phyloP scores from a whole-genome alignment of 2,329 filamentous ascomycete genomes.

The Neoascochyta sp. region DNA sequence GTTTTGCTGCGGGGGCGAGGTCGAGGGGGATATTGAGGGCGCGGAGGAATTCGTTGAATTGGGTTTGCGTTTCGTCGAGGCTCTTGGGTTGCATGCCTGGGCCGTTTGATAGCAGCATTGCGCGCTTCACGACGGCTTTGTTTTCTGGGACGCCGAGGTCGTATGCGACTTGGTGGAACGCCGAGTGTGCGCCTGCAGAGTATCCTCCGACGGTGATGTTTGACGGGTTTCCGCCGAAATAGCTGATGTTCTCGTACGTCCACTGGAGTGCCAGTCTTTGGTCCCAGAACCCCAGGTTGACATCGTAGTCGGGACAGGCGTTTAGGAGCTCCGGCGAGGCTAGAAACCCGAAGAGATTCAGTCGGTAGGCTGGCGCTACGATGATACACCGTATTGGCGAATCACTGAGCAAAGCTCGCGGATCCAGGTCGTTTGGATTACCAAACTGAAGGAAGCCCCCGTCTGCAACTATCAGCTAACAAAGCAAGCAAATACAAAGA shows the following conservation, averaged over 20 bases:
- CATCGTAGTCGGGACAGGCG: slow-evolving; percentile 28
- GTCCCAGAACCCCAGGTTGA: slow-evolving; percentile 57
- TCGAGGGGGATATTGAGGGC: slow-evolving; percentile 43
- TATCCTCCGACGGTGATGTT: slow-evolving; percentile 56
- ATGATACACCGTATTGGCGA: slow-evolving; percentile 47
- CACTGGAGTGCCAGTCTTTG: slow-evolving; percentile 55
- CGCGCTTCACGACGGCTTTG: slow-evolving; percentile 49
- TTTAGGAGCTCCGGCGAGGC: slow-evolving; percentile 48
- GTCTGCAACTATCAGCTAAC: slow-evolving; percentile 34
- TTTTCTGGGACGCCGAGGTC: slow-evolving; percentile 50
- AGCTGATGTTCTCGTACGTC: slow-evolving; percentile 50
- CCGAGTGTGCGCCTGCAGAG: slow-evolving; percentile 55
- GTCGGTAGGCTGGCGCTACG: slow-evolving; percentile 55
- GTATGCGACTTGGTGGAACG: slow-evolving; percentile 56
- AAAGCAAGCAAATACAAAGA: too few relatives aligned
- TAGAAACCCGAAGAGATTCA: slow-evolving; percentile 57
- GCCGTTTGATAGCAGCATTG: slow-evolving; percentile 54
- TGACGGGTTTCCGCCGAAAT: slow-evolving; percentile 50
- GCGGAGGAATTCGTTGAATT: slow-evolving; percentile 51
- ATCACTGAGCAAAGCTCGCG: slow-evolving; percentile 48
- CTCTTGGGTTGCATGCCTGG: slow-evolving; percentile 53
- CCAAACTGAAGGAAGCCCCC: slow-evolving; percentile 58
- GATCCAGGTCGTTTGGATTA: slow-evolving; percentile 46
- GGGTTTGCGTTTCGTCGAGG: slow-evolving; percentile 46
- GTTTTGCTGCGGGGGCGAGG: slow-evolving; percentile 43